These are phyloP conservation scores for Penicillium ochrochloron DNA, from an alignment of 495 filamentous ascomycete species.

Conservation along the genomic window DNA sequence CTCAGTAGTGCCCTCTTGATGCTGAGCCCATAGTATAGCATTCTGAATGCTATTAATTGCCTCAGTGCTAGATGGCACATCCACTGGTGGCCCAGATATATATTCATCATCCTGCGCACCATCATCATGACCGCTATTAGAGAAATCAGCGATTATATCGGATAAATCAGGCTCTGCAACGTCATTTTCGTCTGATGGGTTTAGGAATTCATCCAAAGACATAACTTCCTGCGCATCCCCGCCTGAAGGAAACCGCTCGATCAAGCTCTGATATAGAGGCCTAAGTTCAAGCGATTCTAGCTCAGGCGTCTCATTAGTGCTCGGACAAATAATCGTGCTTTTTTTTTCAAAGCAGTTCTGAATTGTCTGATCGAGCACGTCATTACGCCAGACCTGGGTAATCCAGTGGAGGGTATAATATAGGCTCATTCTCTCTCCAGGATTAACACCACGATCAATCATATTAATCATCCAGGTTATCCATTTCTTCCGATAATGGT, in stretches of 20 bases:
- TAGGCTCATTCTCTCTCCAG: not conserved
- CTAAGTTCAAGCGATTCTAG: no score
- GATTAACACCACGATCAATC: not conserved
- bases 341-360: constrained; percentile 1
- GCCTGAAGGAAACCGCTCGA: no score
- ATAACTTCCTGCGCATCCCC: no score
- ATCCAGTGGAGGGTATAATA: not conserved
- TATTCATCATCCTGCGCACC: not conserved
- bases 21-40: not conserved
- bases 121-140: no score
- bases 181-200: no score
- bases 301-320: not conserved
- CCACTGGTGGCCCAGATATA: not conserved
- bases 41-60: not conserved
- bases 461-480: constrained; percentile 6
- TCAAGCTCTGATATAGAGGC: no score
- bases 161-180: no score
- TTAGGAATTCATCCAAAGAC: no score
- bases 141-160: no score
- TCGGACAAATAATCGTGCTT: not conserved
- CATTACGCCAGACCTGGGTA: not conserved
- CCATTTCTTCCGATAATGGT: constrained; percentile 8
- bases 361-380: not conserved
- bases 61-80: not conserved
- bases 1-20: not conserved